Conservation (phyloP, 2,329 filamentous ascomycete species). For the Phaeosphaeriaceae sp. region DNA sequence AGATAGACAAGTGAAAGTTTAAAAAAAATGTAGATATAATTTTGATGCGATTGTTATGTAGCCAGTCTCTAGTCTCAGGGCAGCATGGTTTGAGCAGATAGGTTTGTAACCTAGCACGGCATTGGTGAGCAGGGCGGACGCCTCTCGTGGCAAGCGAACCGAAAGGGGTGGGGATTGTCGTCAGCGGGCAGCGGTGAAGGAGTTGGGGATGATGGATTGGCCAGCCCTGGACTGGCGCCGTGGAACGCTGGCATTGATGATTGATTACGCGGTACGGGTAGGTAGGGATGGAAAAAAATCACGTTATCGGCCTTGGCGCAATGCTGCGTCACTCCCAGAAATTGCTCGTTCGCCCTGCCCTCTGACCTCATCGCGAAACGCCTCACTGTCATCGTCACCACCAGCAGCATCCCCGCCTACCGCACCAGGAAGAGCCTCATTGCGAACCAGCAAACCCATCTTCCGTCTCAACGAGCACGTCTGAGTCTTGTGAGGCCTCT, state of each 20-base stretch:
- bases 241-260: constrained; percentile 15
- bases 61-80: too few relatives aligned
- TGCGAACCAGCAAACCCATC: constrained; percentile 20
- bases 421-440: constrained; percentile 37
- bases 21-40: too few relatives aligned
- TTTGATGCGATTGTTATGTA: too few relatives aligned
- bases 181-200: constrained; percentile 14
- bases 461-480: neutral
- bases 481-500: constrained; percentile 4
- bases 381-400: constrained; percentile 43
- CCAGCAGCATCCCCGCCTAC: constrained; percentile 33
- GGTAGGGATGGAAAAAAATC: constrained; percentile 14
- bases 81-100: too few relatives aligned
- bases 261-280: too few relatives aligned
- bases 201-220: constrained; percentile 17
- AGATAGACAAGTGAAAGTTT: neutral
- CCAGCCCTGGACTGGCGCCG: too few relatives aligned
- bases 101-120: constrained; percentile 1
- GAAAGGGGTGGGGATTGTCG: constrained; percentile 30
- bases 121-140: constrained; percentile 7
- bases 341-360: constrained; percentile 41
- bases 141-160: constrained; percentile 25
- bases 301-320: constrained; percentile 38
- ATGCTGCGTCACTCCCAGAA: constrained; percentile 40
- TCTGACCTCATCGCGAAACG: constrained; percentile 47